These are phyloP conservation scores for Lupinus albus DNA, from an alignment of 306 rosid genomes.

Conservation along the genomic window DNA sequence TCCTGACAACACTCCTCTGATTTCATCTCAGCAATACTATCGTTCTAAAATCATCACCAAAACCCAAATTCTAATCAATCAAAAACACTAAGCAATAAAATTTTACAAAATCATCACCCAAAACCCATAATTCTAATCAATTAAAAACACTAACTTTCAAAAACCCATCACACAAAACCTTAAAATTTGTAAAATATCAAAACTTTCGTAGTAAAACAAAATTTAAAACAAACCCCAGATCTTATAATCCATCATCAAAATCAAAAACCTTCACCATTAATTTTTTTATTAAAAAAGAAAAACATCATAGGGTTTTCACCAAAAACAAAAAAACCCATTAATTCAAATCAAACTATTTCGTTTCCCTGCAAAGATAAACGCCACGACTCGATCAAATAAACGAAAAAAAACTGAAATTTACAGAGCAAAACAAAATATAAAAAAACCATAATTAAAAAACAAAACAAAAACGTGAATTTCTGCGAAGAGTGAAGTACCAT, in stretches of 20 bases:
- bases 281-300: not conserved
- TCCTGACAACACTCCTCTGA: conserved; percentile 81
- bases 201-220: conserved; percentile 40
- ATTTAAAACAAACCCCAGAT: conserved; percentile 61
- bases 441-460: conserved; percentile 3
- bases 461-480: conserved; percentile 11
- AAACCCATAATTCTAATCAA: not conserved
- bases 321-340: not conserved
- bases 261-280: conserved; percentile 45
- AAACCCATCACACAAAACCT: conserved; percentile 42
- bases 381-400: conserved; percentile 39
- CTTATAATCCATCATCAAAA: conserved; percentile 59
- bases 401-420: conserved; percentile 35
- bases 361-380: conserved; percentile 34
- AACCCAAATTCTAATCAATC: conserved; percentile 54
- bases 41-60: conserved; percentile 57
- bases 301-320: conserved; percentile 36
- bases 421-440: not conserved
- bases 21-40: conserved; percentile 66
- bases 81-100: conserved; percentile 34
- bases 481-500: conserved; percentile 53
- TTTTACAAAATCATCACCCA: conserved; percentile 16
- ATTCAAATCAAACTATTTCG: conserved; percentile 30
- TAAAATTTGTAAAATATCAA: conserved; percentile 35
- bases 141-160: no score